Percentiles rank a stretch among this genome's conserved stretches.
phyloP scores from a whole-genome alignment of 2,329 filamentous ascomycete species.

The Aspergillus clavatus region DNA sequence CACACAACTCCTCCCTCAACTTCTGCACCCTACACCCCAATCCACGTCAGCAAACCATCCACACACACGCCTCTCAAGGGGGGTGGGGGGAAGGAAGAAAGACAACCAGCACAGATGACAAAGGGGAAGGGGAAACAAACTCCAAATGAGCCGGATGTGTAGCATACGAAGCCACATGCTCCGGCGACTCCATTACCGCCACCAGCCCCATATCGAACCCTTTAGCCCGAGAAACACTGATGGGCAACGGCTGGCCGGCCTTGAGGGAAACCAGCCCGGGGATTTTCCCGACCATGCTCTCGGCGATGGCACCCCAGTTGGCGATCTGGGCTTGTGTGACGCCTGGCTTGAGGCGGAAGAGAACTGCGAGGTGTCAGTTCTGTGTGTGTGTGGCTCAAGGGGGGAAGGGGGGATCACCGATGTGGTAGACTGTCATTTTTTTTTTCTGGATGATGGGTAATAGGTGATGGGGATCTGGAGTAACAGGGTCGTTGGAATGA shows the following conservation, averaged over 20 bases:
- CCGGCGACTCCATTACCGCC: constrained; percentile 42
- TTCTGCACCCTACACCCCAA: constrained; percentile 33
- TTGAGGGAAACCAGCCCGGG: constrained; percentile 39
- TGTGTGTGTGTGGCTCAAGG: background rate
- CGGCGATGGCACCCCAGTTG: constrained; percentile 26
- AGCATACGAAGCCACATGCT: constrained; percentile 42
- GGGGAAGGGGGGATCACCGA: constrained; percentile 28
- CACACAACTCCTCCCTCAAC: constrained; percentile 38
- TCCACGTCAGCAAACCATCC: background rate
- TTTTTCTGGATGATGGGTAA: background rate
- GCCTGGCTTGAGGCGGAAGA: constrained; percentile 41
- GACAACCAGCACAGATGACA: too few relatives aligned
- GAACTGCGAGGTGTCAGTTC: constrained; percentile 26
- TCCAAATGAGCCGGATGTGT: constrained; percentile 44
- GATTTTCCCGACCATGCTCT: constrained; percentile 41
- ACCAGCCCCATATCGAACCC: constrained; percentile 45
- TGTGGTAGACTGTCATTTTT: constrained; percentile 39
- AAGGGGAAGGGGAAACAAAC: constrained; percentile 29
- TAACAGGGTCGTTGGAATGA: too few relatives aligned
- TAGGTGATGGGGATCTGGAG: too few relatives aligned
- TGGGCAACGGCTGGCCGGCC: constrained; percentile 33
- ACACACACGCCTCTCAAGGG: background rate
- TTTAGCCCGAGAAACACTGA: constrained; percentile 40
- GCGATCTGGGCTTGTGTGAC: constrained; percentile 32
- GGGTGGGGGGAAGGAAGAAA: too few relatives aligned